Conservation (phyloP, 23 red algal species). For the Cyanidium caldarium region DNA sequence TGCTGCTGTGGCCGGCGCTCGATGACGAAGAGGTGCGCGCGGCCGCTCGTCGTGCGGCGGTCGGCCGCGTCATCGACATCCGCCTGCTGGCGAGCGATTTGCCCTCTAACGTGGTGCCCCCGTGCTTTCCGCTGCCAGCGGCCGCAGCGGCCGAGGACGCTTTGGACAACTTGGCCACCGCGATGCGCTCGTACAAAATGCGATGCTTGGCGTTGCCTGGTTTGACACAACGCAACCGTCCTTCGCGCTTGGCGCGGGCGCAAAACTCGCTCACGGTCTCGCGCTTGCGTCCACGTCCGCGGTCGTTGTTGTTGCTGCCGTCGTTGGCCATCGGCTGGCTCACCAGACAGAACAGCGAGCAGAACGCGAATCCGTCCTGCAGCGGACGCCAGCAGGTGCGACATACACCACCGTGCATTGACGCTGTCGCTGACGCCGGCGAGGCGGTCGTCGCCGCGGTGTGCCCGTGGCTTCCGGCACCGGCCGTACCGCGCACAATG, state of each 20-base stretch:
- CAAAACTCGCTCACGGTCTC: neutral
- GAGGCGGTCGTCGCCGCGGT: neutral
- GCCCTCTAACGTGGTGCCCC: too few relatives aligned
- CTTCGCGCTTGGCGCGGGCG: neutral
- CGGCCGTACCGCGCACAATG: neutral
- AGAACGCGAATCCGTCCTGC: neutral
- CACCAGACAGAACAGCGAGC: neutral
- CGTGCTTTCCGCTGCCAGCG: too few relatives aligned
- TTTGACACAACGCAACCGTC: neutral
- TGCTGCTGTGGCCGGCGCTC: too few relatives aligned
- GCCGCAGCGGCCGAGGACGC: too few relatives aligned
- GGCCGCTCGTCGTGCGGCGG: too few relatives aligned
- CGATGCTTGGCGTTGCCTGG: neutral
- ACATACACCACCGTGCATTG: too few relatives aligned
- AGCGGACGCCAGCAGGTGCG: constrained; percentile 1
- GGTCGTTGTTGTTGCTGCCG: neutral
- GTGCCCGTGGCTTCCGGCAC: neutral
- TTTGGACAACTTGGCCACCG: too few relatives aligned
- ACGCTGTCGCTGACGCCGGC: too few relatives aligned
- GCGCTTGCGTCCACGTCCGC: neutral
- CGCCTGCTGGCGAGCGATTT: too few relatives aligned
- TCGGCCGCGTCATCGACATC: too few relatives aligned
- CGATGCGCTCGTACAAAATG: neutral
- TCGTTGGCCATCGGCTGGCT: neutral
- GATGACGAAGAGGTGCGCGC: too few relatives aligned